A percentile compares a stretch with the other conserved stretches of the same genome.
Evolutionary conservation across 805 yeast genomes (phyloP).

Genomic region (Lipomyces sp.): DNA sequence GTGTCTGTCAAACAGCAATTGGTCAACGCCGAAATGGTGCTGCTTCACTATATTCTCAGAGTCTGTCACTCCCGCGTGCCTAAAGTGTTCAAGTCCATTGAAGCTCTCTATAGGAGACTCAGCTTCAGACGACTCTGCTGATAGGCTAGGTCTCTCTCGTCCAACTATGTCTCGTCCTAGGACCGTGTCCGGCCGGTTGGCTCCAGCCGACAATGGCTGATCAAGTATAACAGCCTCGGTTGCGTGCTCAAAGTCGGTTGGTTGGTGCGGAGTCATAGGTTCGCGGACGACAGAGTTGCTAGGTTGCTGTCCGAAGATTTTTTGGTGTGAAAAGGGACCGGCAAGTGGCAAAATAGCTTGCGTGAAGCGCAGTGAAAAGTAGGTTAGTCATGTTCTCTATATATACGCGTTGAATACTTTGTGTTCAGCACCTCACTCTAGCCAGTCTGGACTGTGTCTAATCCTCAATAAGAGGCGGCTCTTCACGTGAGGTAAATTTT

Average conservation of each 20-base stretch:
- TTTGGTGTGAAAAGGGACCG: background rate
- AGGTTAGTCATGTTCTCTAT: background rate
- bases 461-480: no score
- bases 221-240: slow-evolving; percentile 10
- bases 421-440: no score
- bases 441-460: no score
- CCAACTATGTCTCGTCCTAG: background rate
- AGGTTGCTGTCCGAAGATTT: background rate
- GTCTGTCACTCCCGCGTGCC: background rate
- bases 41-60: background rate
- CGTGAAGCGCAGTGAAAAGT: background rate
- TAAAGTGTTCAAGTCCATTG: background rate
- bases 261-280: background rate
- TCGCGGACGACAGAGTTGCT: background rate
- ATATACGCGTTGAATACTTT: no score
- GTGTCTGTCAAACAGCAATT: slow-evolving; percentile 23
- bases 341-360: background rate
- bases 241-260: slow-evolving; percentile 5
- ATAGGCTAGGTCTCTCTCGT: background rate
- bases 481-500: no score
- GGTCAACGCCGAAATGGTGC: background rate
- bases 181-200: background rate
- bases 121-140: background rate
- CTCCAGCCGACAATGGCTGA: slow-evolving; percentile 7
- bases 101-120: background rate